Evolutionary conservation across 148 eudicot species (phyloP), one percentile per base, ranked within the genome.

Genomic region (Spergularia bocconei): DNA sequence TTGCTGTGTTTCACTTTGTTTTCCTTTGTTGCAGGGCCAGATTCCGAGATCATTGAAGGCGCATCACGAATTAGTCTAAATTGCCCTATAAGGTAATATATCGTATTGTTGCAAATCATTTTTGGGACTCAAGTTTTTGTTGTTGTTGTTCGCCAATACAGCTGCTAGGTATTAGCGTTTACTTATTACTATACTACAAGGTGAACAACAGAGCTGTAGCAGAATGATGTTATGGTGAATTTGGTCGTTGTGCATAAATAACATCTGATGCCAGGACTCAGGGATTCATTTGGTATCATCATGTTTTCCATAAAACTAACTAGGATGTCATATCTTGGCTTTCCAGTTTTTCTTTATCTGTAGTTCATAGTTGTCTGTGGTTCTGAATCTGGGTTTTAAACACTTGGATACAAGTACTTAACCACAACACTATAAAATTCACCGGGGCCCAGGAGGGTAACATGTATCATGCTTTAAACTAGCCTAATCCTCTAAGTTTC

Each of bases 51-150:
- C 19, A 80, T 86, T 56, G 99, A 84, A 86, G 99, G 99, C 82
- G 85, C 93, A 41, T 92, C 93, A 20, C 81, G 92, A 69, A 87
- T 95, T 71, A 85, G 94, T 70, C 88, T 95, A 60, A 89, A 88
- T 75, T 95, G 97, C 74, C 99, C 97, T 53, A 90, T 95, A 79
- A 95, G 97, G 99, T 95, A 84, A 75, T 78, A 58, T 44, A 44
- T 44, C 36, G 2, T 29, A 29, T 29, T 29, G 36, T 4, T 29
- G 36, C 36, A 29, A n/a, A n/a, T 29, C 36, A 29, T 29, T 29
- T 29, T 29, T 4, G 2, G 2, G 36, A 29, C 36, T 2, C 36
- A 29, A 29, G 36, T 1, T 29, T 16, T 64, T 64, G 2, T 36
- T 13, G 0, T 52, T 15, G 7, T 54, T n/a, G 47, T 50, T 51